These are phyloP conservation scores for Epichloe hybrida DNA, from an alignment of 2,329 filamentous ascomycete species.

Conservation along the genomic window DNA sequence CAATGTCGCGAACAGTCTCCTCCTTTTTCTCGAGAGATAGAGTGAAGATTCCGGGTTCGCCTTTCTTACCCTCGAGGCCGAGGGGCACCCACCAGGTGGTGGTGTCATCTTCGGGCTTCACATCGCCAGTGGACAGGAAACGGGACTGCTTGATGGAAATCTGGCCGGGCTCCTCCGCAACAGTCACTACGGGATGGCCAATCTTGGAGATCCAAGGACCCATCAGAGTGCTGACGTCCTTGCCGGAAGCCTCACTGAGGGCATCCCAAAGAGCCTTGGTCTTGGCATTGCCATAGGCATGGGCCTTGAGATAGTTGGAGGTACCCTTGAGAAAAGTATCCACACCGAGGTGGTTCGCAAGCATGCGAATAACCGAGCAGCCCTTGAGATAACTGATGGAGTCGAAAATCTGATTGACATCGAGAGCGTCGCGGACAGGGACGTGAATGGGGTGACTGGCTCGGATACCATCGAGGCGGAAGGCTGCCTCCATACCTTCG, in stretches of 20 bases:
- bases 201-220: slow-evolving; percentile 91
- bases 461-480: slow-evolving; percentile 77
- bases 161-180: slow-evolving; percentile 71
- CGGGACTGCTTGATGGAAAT: slow-evolving; percentile 74
- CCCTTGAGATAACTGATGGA: slow-evolving; percentile 94
- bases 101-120: slow-evolving; percentile 77
- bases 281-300: slow-evolving; percentile 81
- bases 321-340: slow-evolving; percentile 86
- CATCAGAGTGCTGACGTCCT: slow-evolving; percentile 82
- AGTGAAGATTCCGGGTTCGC: slow-evolving; percentile 46
- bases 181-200: slow-evolving; percentile 80
- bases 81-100: slow-evolving; percentile 98
- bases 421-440: slow-evolving; percentile 80
- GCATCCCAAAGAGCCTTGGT: slow-evolving; percentile 87
- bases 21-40: slow-evolving; percentile 63
- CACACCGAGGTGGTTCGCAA: slow-evolving; percentile 77
- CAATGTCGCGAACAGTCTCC: slow-evolving; percentile 60
- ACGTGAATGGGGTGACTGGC: slow-evolving; percentile 95
- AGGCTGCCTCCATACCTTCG: slow-evolving; percentile 85
- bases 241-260: slow-evolving; percentile 72
- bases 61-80: slow-evolving; percentile 62
- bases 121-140: slow-evolving; percentile 85
- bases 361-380: slow-evolving; percentile 91
- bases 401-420: slow-evolving; percentile 97
- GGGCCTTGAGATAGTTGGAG: slow-evolving; percentile 72